Conservation (phyloP, 83 land plant species). For the Thuja plicata region DNA sequence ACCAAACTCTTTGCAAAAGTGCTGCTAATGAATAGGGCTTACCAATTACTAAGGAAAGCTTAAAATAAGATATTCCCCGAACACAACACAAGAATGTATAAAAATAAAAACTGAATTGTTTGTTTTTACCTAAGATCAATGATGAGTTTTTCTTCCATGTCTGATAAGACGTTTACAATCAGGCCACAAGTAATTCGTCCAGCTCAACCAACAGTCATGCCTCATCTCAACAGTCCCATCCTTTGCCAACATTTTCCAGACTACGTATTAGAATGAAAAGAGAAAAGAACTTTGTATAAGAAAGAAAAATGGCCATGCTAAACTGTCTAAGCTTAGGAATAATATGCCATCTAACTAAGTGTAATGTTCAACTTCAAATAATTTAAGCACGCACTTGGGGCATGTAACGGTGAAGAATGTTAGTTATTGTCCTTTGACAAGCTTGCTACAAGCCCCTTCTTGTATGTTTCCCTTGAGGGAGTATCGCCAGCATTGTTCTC, state of each 20-base stretch:
- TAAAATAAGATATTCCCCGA: too few species aligned
- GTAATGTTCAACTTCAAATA: background rate
- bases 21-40: too few species aligned
- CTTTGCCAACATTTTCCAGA: background rate
- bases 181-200: conserved; percentile 3
- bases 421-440: conserved; percentile 51
- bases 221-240: conserved; percentile 13
- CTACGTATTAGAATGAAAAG: too few species aligned
- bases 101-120: background rate
- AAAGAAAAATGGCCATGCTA: conserved; percentile 13
- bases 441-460: conserved; percentile 64
- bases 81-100: too few species aligned
- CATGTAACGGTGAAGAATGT: conserved; percentile 13
- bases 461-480: too few species aligned
- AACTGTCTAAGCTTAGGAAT: conserved; percentile 50
- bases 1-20: too few species aligned
- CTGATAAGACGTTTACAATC: conserved; percentile 5
- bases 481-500: too few species aligned
- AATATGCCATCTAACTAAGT: conserved; percentile 23
- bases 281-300: too few species aligned
- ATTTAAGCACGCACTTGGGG: background rate
- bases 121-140: conserved; percentile 5
- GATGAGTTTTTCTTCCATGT: conserved; percentile 5
- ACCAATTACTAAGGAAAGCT: too few species aligned
- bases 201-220: conserved; percentile 9